Base-by-base conservation (phyloP, 2,329 filamentous ascomycete genomes). In the Penicillium rolfsii region DNA sequence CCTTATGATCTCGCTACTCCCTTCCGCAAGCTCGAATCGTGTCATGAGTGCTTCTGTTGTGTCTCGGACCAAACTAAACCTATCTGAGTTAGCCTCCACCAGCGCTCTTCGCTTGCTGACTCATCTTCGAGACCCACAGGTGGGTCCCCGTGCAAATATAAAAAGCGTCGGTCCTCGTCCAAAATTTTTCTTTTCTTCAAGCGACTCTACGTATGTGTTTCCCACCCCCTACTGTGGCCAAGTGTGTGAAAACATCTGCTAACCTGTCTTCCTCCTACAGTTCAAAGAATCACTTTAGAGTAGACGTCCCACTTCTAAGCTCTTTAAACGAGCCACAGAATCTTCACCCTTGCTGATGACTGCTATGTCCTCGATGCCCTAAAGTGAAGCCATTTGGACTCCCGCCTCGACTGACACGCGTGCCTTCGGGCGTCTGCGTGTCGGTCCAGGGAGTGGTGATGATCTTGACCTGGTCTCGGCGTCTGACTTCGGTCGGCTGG, bases 211-310 rank as follows among this genome's bases (percentile, higher is more conserved):
- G 73, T 77, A 68, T 67, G 74, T 74, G 64, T 54, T 52, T 62
- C 66, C 59, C 49, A 66, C 63, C 69, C 71, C 67, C 59, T 71
- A 73, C 66, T 52, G 62, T 70, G 58, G 53, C 49, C 33, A 28
- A 41, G 26, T 28, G 19, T 16, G 63, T 61, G 22, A 65, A 62
- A 54, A 56, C 61, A 50, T 45, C 59, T 62, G 64, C 67, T 67
- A 66, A 73, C 62, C 57, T 58, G 30, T 22, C 50, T 70, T 69
- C 22, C 67, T 68, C 69, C 61, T 58, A 74, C 73, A 80, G 77
- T 80, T 80, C 79, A 81, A 80, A 92, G 91, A 93, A 94, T 94
- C 91, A 91, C 91, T 96, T 96, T 96, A 93, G 93, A 97, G 92
- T 93, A 89, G 85, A 91, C 88, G 88, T 93, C 74, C 90, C 85